phyloP scores from a whole-genome alignment of 1,139 yeast genomes.

The Kodamaea arcana region DNA sequence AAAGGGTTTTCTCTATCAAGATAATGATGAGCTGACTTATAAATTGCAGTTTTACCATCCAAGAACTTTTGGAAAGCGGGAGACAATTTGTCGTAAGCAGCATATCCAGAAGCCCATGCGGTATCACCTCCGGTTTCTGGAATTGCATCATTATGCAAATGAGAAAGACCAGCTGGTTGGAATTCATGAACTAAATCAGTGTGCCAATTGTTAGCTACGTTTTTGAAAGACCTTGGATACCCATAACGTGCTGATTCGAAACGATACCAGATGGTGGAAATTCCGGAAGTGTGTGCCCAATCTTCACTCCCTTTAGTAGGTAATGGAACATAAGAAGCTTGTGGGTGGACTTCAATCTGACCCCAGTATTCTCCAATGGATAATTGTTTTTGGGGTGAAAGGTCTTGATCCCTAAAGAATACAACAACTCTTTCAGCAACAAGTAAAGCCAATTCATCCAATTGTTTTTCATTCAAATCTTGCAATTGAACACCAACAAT shows the following conservation, averaged over 20 bases:
- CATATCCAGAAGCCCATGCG: conserved; percentile 47
- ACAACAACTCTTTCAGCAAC: conserved; percentile 43
- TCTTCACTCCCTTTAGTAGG: conserved; percentile 3
- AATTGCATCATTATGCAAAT: conserved; percentile 42
- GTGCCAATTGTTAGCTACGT: conserved; percentile 39
- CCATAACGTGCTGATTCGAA: conserved; percentile 22
- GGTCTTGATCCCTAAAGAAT: conserved; percentile 41
- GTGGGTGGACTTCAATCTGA: conserved; percentile 41
- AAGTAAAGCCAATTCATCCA: conserved; percentile 38
- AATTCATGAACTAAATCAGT: conserved; percentile 45
- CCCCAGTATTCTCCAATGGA: conserved; percentile 42
- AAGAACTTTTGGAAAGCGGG: conserved; percentile 44
- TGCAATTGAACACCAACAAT: conserved; percentile 16
- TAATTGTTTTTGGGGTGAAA: conserved; percentile 43
- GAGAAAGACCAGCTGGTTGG: conserved; percentile 48
- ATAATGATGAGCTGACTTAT: conserved; percentile 41
- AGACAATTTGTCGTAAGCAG: conserved; percentile 48
- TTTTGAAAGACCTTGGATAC: conserved; percentile 26
- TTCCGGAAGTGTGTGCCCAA: conserved; percentile 24
- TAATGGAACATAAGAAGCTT: conserved; percentile 24
- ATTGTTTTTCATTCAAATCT: conserved; percentile 25
- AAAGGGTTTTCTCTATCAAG: conserved; percentile 40
- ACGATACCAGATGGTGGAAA: conserved; percentile 53
- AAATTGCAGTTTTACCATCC: conserved; percentile 47
- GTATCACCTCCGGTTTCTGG: conserved; percentile 50